phyloP scores from a whole-genome alignment of 768 basidiomycete genomes.

The Xerocomellus chrysenteron region DNA sequence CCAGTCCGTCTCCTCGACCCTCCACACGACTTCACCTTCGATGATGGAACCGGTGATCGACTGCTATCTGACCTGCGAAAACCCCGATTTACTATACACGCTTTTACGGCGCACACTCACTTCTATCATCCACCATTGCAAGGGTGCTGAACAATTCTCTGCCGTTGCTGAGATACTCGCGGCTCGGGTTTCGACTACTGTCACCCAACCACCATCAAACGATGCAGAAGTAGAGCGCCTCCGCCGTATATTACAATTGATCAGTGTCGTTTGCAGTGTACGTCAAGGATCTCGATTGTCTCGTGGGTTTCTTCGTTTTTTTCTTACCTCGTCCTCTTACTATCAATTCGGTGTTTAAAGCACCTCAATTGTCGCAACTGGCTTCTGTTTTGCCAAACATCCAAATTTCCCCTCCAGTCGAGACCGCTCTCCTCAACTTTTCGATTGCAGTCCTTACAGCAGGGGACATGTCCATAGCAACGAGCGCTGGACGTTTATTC shows the following conservation, averaged over 20 bases:
- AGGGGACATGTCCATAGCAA: constrained; percentile 41
- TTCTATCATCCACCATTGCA: constrained; percentile 81
- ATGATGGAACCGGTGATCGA: constrained; percentile 59
- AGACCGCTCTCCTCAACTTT: constrained; percentile 34
- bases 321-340: constrained; percentile 2
- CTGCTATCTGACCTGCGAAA: constrained; percentile 46
- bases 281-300: constrained; percentile 70
- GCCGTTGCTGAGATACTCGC: constrained; percentile 55
- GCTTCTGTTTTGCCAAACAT: constrained; percentile 32
- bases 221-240: constrained; percentile 37
- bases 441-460: constrained; percentile 38
- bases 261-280: constrained; percentile 57
- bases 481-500: constrained; percentile 48
- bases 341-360: constrained; percentile 19
- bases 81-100: constrained; percentile 44
- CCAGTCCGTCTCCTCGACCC: constrained; percentile 77
- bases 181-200: constrained; percentile 32
- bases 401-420: constrained; percentile 25
- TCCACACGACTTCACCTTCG: constrained; percentile 73
- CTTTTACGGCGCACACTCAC: constrained; percentile 74
- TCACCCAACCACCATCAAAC: not conserved
- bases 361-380: constrained; percentile 37
- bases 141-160: constrained; percentile 62
- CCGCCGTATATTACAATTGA: constrained; percentile 54
- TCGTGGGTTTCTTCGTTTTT: constrained; percentile 40